Conservation (phyloP, 1,284 basidiomycete species). For the Gomphus bonarii region DNA sequence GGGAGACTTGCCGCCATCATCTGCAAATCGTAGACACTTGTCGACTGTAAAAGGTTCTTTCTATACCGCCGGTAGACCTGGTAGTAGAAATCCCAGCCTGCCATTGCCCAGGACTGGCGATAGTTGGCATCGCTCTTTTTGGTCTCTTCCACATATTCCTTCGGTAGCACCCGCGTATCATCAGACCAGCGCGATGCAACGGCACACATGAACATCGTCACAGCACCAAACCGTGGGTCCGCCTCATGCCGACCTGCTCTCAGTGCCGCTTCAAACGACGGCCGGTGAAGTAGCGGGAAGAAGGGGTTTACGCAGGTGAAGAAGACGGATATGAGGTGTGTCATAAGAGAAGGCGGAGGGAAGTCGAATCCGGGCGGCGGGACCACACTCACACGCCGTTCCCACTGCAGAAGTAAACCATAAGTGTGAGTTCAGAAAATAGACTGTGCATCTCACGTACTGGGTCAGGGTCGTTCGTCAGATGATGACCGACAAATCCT, state of each 20-base stretch:
- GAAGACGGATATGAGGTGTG: constrained; percentile 36
- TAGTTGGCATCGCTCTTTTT: no score
- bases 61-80: constrained; percentile 43
- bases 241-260: constrained; percentile 38
- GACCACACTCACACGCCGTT: neutral
- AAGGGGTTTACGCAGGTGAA: constrained; percentile 33
- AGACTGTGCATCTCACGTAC: neutral
- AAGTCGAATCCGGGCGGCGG: constrained; percentile 21
- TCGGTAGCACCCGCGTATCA: constrained; percentile 46
- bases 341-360: constrained; percentile 42
- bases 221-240: constrained; percentile 57
- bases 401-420: neutral
- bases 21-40: constrained; percentile 69
- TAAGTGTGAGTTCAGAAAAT: neutral
- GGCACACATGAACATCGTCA: constrained; percentile 68
- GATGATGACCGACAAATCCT: neutral
- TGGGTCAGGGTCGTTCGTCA: neutral
- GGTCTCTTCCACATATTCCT: constrained; percentile 22
- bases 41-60: constrained; percentile 38
- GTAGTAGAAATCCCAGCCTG: constrained; percentile 68
- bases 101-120: constrained; percentile 35
- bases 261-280: constrained; percentile 37
- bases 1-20: constrained; percentile 27
- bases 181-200: constrained; percentile 58
- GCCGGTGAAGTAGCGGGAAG: constrained; percentile 39